Evolutionary conservation across 176 grass and related monocot species (phyloP), one percentile per base, ranked within the genome.

Genomic region (Oryza glumipatula): DNA sequence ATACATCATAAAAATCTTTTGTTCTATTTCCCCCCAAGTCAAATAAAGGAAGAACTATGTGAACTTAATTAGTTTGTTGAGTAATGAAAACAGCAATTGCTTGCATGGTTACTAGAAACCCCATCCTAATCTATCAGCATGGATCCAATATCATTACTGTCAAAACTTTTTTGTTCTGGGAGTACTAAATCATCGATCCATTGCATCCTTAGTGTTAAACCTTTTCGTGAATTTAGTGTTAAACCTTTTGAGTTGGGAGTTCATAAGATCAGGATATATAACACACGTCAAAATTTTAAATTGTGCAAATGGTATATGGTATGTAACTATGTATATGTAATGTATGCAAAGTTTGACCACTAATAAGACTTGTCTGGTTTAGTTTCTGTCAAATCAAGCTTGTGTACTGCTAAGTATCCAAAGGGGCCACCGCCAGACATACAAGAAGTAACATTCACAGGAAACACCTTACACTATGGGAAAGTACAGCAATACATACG

Each of bases 1-100:
- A 85, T 23, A 89, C 64, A 49, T 49, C 11, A 9, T 44, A 39
- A 49, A 80, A 2, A 58, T 22, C 22, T 78, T 87, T 8, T 58
- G 21, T 28, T 45, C n/a, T 35, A 60, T 72, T 66, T 66, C 38
- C 77, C 45, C 44, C 56, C 19, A 78, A 73, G 82, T 73, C 68
- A 73, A 60, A 86, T 74, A 60, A 86, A 79, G 26, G 60, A 68
- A 76, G 45, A 76, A 90, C 23, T 41, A 15, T 72, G 67, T 35
- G 26, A 46, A 48, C 44, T 86, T 67, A 76, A 82, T 56, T 58
- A 67, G 66, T 82, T n/a, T 78, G 33, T 32, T 56, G 72, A 70
- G 22, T 65, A 73, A 39, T 64, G 47, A 21, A 48, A 80, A 43
- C n/a, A 82, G n/a, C 72, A 67, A 78, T 68, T 73, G 73, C 45